Evolutionary conservation across 495 filamentous ascomycete species (phyloP).

Genomic region (Schizothecium vesticola): DNA sequence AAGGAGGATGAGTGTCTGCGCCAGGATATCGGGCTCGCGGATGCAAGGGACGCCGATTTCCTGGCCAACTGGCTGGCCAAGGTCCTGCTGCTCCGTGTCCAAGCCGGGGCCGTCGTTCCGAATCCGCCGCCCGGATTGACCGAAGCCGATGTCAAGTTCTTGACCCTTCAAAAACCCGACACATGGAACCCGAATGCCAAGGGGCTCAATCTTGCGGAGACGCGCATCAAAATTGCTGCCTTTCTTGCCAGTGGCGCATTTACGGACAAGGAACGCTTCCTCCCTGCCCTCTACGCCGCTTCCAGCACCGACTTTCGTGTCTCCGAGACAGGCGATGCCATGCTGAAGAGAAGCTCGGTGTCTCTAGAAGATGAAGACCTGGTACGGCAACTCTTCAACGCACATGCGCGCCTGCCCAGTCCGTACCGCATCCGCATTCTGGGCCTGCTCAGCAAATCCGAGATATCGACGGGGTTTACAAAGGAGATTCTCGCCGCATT

Average conservation of each 20-base stretch:
- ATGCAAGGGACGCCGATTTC: constrained; percentile 62
- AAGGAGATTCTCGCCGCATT: constrained; percentile 62
- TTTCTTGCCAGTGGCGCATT: constrained; percentile 85
- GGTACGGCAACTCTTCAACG: constrained; percentile 57
- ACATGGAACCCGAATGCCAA: constrained; percentile 60
- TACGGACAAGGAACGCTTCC: constrained; percentile 66
- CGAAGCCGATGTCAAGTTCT: constrained; percentile 65
- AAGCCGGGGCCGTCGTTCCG: constrained; percentile 26
- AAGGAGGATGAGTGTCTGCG: constrained; percentile 69
- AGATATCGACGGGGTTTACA: constrained; percentile 56
- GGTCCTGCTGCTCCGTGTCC: constrained; percentile 59
- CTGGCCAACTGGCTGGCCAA: constrained; percentile 74
- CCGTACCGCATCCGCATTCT: constrained; percentile 74
- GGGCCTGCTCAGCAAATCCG: constrained; percentile 69
- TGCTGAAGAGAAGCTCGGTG: constrained; percentile 67
- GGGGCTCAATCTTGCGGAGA: constrained; percentile 61
- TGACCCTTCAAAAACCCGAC: constrained; percentile 62
- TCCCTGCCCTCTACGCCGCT: constrained; percentile 78
- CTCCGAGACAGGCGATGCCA: constrained; percentile 73
- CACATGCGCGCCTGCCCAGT: constrained; percentile 66
- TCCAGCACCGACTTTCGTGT: constrained; percentile 77
- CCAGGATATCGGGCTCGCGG: constrained; percentile 56
- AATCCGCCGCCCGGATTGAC: constrained; percentile 62
- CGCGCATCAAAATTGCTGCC: constrained; percentile 59
- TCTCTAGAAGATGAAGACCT: constrained; percentile 65